A percentile compares a stretch with the other conserved stretches of the same genome.
phyloP scores from a whole-genome alignment of 306 rosid genomes.

The Medicago ruthenica region DNA sequence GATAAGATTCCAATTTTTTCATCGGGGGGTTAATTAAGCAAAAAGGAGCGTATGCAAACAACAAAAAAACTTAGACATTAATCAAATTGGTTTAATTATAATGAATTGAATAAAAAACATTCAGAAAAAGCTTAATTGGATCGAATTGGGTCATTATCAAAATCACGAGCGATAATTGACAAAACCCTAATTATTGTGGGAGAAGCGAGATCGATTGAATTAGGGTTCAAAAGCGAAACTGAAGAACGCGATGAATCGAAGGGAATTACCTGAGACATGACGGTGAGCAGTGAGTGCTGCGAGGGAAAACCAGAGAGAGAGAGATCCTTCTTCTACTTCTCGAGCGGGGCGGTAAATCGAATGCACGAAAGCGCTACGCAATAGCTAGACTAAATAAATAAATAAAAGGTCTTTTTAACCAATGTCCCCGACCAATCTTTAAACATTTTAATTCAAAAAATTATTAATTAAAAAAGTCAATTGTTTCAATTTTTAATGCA shows the following conservation, averaged over 20 bases:
- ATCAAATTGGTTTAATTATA: background rate
- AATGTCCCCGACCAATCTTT: too few species aligned
- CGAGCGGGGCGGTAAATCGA: conserved; percentile 17
- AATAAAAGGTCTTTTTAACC: too few species aligned
- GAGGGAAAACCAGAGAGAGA: conserved; percentile 3
- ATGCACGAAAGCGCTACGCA: background rate
- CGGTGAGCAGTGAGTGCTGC: conserved; percentile 12
- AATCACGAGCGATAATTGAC: background rate
- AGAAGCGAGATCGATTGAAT: background rate
- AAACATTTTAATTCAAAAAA: too few species aligned
- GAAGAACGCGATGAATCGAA: background rate
- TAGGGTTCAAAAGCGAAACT: conserved; percentile 10
- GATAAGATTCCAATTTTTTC: conserved; percentile 11
- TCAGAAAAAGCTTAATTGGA: background rate
- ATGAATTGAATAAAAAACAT: conserved; percentile 1
- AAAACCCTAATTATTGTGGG: background rate
- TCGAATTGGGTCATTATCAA: background rate
- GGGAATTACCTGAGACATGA: conserved; percentile 54
- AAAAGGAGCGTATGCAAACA: background rate
- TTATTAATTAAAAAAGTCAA: too few species aligned
- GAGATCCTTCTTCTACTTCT: conserved; percentile 44
- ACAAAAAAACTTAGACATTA: background rate
- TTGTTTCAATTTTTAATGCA: too few species aligned
- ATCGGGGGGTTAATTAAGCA: background rate
- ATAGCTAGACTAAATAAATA: background rate